These are phyloP conservation scores for Phlyctochytrium bullatum DNA, from an alignment of 192 early-diverging fungal species.

Conservation along the genomic window DNA sequence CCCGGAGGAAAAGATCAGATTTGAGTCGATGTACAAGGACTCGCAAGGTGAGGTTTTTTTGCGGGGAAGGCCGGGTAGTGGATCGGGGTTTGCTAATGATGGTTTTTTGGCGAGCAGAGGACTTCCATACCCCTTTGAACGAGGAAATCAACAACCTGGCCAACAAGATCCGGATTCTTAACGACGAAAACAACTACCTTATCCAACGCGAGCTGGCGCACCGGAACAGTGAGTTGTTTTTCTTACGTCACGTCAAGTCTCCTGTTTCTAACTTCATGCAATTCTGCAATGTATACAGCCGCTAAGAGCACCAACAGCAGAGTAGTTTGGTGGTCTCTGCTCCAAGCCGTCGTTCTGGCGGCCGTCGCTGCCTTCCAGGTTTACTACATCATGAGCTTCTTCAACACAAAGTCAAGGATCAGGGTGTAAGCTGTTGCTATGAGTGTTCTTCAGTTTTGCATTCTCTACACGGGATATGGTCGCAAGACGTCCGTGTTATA, in stretches of 20 bases:
- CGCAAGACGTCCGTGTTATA: too few relatives aligned
- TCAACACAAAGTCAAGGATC: not conserved
- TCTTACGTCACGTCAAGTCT: conserved; percentile 7
- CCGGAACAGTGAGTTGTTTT: too few relatives aligned
- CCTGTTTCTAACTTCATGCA: not conserved
- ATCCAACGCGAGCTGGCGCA: not conserved
- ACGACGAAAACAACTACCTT: not conserved
- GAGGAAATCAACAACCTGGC: conserved; percentile 1
- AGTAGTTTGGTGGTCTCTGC: conserved; percentile 75
- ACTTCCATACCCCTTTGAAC: conserved; percentile 4
- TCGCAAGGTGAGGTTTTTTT: not conserved
- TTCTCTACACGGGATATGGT: too few relatives aligned
- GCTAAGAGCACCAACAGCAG: conserved; percentile 76
- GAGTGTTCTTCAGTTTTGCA: too few relatives aligned
- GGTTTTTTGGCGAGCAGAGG: too few relatives aligned
- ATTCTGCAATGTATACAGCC: too few relatives aligned
- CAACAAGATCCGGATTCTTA: not conserved
- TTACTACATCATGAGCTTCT: conserved; percentile 49
- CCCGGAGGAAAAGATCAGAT: conserved; percentile 18
- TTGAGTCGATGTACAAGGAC: conserved; percentile 16
- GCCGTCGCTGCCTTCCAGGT: conserved; percentile 72
- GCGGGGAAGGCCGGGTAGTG: too few relatives aligned
- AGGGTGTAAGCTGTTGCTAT: too few relatives aligned
- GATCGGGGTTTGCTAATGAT: too few relatives aligned
- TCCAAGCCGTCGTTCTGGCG: conserved; percentile 58